Conservation (phyloP, 1,284 basidiomycete genomes). For the Sanghuangporus weigelae region DNA sequence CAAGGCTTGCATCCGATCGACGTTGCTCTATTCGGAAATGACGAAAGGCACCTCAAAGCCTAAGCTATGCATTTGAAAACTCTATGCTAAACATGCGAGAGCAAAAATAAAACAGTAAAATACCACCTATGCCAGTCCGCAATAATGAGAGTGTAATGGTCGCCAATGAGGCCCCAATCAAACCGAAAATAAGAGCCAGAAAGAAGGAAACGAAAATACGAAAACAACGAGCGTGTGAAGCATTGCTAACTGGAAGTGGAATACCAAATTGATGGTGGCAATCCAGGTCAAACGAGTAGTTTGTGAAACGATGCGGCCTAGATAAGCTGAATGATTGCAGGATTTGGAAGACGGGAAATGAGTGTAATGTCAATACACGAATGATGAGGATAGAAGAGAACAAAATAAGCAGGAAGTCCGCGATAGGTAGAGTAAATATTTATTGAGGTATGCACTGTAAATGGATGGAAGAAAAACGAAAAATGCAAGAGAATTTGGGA, state of each 20-base stretch:
- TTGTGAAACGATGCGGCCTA: background rate
- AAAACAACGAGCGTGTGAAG: background rate
- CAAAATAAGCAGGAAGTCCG: conserved; percentile 6
- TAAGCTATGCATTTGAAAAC: background rate
- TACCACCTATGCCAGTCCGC: too few species aligned
- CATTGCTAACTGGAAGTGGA: background rate
- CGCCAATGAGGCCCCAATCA: background rate
- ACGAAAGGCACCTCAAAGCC: background rate
- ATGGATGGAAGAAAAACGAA: background rate
- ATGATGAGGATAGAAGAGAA: background rate
- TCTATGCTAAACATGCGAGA: background rate
- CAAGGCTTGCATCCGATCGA: background rate
- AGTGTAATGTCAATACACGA: conserved; percentile 2
- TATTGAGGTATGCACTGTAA: background rate
- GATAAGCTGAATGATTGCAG: background rate
- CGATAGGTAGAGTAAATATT: conserved; percentile 5
- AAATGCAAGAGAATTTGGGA: background rate
- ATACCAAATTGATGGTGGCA: background rate
- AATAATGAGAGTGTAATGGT: background rate
- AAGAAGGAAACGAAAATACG: background rate
- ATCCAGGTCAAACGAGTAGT: background rate
- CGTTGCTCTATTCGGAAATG: background rate
- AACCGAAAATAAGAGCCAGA: background rate
- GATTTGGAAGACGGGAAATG: background rate
- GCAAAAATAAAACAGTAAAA: background rate